Conservation (phyloP, 495 filamentous ascomycete species). For the Immersiella caudata region DNA sequence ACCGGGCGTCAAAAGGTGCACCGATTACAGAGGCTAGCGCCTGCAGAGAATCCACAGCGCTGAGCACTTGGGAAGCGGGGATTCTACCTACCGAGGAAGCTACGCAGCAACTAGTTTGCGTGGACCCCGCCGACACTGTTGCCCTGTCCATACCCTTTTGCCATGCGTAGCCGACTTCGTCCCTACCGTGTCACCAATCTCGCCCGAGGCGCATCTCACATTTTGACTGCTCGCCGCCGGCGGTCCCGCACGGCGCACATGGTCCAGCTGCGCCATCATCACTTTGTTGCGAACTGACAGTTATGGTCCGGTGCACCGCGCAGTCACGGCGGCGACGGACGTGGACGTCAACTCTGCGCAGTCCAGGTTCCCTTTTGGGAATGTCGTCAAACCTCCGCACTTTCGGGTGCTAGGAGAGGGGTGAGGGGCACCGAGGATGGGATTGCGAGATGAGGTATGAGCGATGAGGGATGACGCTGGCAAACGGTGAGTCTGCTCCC, state of each 20-base stretch:
- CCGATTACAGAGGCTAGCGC: neutral
- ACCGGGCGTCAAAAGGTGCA: neutral
- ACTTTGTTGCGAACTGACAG: neutral
- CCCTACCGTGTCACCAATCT: neutral
- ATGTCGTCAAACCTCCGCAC: slow-evolving; percentile 42
- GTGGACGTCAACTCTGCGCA: too few relatives aligned
- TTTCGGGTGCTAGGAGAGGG: slow-evolving; percentile 9
- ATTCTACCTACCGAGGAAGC: neutral
- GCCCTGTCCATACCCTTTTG: neutral
- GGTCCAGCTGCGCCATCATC: neutral
- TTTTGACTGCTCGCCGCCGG: neutral
- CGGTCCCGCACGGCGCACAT: neutral
- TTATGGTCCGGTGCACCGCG: neutral
- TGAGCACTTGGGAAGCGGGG: neutral
- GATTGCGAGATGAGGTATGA: neutral
- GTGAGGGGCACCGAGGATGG: neutral
- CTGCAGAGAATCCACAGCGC: slow-evolving; percentile 1
- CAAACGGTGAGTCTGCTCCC: slow-evolving; percentile 14
- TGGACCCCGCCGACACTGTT: neutral
- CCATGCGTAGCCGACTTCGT: neutral
- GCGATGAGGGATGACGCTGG: slow-evolving; percentile 15
- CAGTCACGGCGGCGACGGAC: too few relatives aligned
- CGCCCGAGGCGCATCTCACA: neutral
- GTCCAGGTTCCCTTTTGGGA: slow-evolving; percentile 32
- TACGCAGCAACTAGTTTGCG: neutral